phyloP scores from a whole-genome alignment of 108 stramenopile species.

The Stephanodiscus minutulus region DNA sequence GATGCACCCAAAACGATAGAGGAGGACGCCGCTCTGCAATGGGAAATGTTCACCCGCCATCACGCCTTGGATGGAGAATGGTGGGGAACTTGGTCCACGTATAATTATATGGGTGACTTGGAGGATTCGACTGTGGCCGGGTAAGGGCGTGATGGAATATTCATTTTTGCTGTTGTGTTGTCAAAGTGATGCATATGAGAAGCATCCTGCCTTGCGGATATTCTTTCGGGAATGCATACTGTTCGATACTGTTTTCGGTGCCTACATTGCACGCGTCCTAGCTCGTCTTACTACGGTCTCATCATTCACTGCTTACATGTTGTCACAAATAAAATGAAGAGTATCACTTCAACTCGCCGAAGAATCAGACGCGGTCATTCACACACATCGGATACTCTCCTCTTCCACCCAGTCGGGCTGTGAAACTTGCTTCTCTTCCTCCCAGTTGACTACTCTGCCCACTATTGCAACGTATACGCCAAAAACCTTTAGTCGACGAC shows the following conservation, averaged over 20 bases:
- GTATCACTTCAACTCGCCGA: constrained; percentile 52
- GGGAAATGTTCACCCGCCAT: constrained; percentile 79
- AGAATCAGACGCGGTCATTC: constrained; percentile 45
- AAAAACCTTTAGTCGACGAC: constrained; percentile 40
- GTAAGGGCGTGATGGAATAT: constrained; percentile 15
- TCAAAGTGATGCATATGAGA: neutral
- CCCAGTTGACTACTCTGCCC: constrained; percentile 60
- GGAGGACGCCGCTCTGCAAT: constrained; percentile 74
- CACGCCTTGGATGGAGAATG: constrained; percentile 76
- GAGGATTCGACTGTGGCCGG: constrained; percentile 72
- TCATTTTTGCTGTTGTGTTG: neutral
- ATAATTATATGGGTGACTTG: constrained; percentile 83
- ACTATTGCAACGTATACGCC: constrained; percentile 64
- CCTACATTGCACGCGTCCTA: too few relatives aligned
- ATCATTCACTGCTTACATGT: too few relatives aligned
- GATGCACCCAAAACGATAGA: constrained; percentile 40
- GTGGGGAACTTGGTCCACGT: constrained; percentile 85
- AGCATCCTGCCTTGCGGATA: too few relatives aligned
- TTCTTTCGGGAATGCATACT: too few relatives aligned
- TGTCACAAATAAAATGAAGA: constrained; percentile 1
- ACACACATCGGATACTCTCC: constrained; percentile 72
- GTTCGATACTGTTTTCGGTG: too few relatives aligned
- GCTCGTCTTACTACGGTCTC: too few relatives aligned
- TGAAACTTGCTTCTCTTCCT: constrained; percentile 76
- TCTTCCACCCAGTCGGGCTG: constrained; percentile 78